A percentile compares a stretch with the other conserved stretches of the same genome.
Evolutionary conservation across 371 early-diverging fungal species (phyloP).

Genomic region (Rhizopus arrhizus): DNA sequence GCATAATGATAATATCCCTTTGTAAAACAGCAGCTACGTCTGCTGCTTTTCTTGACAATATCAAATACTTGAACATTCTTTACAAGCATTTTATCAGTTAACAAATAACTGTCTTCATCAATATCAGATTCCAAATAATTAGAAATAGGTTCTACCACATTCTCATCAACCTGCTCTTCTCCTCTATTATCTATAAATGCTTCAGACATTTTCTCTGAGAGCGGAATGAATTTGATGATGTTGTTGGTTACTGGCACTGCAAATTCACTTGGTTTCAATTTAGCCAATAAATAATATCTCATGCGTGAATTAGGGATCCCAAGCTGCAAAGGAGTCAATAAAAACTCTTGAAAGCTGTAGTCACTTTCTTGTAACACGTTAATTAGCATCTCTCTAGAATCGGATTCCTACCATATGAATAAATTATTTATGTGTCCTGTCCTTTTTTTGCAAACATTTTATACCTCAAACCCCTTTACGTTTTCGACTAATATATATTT

Average conservation of each 20-base stretch:
- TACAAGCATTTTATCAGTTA: slow-evolving; percentile 53
- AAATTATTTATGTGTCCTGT: neutral
- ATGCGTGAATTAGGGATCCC: slow-evolving; percentile 73
- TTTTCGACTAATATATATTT: slow-evolving; percentile 79
- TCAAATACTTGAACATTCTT: slow-evolving; percentile 73
- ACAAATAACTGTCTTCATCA: slow-evolving; percentile 28
- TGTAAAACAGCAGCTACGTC: slow-evolving; percentile 82
- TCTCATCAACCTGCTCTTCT: slow-evolving; percentile 31
- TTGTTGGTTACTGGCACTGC: slow-evolving; percentile 46
- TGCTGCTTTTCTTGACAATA: slow-evolving; percentile 67
- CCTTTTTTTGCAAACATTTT: neutral
- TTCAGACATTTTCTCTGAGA: slow-evolving; percentile 34
- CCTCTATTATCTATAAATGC: slow-evolving; percentile 42
- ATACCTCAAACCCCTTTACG: slow-evolving; percentile 82
- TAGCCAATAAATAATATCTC: slow-evolving; percentile 67
- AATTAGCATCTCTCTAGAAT: slow-evolving; percentile 61
- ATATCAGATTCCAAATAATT: slow-evolving; percentile 28
- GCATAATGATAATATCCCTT: slow-evolving; percentile 82
- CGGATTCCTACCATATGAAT: slow-evolving; percentile 49
- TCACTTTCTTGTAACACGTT: slow-evolving; percentile 46
- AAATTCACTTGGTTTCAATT: slow-evolving; percentile 45
- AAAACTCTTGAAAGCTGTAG: slow-evolving; percentile 64
- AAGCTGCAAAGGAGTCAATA: slow-evolving; percentile 70
- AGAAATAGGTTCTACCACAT: slow-evolving; percentile 40
- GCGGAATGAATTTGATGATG: slow-evolving; percentile 56